phyloP scores from a whole-genome alignment of 2,329 filamentous ascomycete genomes.

The Ophiostoma ulmi region DNA sequence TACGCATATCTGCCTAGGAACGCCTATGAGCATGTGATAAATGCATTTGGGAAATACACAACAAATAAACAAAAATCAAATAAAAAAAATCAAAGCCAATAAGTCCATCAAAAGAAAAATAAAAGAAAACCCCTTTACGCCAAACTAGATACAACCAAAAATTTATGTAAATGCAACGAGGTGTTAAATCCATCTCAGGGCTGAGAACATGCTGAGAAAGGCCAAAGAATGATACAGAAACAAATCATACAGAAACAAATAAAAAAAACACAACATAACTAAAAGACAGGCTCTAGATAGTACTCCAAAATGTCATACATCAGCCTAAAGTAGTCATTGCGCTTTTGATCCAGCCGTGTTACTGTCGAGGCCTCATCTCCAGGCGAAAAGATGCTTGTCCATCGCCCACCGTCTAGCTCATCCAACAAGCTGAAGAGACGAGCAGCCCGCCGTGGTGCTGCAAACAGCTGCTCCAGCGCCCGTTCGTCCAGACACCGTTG shows the following conservation, averaged over 20 bases:
- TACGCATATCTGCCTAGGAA: too few species aligned
- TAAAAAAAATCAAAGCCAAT: neutral
- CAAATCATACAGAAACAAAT: neutral
- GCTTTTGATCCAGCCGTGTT: constrained; percentile 18
- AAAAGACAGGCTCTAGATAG: constrained; percentile 42
- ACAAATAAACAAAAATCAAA: neutral
- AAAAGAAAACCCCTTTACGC: neutral
- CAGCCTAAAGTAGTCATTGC: constrained; percentile 41
- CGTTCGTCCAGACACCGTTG: constrained; percentile 47
- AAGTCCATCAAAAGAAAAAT: neutral
- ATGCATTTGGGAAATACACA: too few species aligned
- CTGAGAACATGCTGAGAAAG: neutral
- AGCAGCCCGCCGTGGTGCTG: constrained; percentile 33
- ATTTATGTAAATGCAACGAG: neutral
- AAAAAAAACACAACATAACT: neutral
- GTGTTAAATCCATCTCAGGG: neutral
- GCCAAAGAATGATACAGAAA: neutral
- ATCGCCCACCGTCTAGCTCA: constrained; percentile 43
- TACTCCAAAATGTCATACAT: constrained; percentile 53
- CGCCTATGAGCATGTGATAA: too few species aligned
- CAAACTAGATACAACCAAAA: neutral
- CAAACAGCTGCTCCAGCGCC: constrained; percentile 42
- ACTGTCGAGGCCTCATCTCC: neutral
- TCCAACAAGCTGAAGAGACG: constrained; percentile 48
- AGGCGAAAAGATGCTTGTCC: constrained; percentile 34